phyloP scores from a whole-genome alignment of 768 basidiomycete genomes.

The Cyathus striatus region DNA sequence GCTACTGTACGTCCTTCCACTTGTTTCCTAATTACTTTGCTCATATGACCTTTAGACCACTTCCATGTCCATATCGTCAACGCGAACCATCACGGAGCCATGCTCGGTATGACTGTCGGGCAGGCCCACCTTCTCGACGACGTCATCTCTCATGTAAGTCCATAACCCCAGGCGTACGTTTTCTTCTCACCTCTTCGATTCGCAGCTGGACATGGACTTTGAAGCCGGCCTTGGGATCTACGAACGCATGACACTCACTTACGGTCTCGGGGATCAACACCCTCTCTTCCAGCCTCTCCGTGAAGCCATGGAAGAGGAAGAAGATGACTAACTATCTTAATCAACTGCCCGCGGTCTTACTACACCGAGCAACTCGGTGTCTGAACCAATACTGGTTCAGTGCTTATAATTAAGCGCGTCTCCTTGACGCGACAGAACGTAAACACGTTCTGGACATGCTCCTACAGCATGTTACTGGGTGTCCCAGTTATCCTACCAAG shows the following conservation, averaged over 20 bases:
- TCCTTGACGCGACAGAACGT: too few relatives aligned
- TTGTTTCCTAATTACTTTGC: neutral
- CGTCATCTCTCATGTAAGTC: constrained; percentile 73
- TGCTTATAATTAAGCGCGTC: too few relatives aligned
- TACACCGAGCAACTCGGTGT: too few relatives aligned
- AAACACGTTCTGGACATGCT: too few relatives aligned
- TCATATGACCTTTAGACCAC: constrained; percentile 52
- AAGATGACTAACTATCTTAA: too few relatives aligned
- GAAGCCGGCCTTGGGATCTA: constrained; percentile 50
- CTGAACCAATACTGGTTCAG: too few relatives aligned
- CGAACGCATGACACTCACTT: constrained; percentile 72
- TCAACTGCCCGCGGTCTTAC: too few relatives aligned
- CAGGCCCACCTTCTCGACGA: constrained; percentile 94
- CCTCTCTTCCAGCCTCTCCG: constrained; percentile 51
- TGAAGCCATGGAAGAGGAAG: constrained; percentile 18
- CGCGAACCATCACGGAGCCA: constrained; percentile 50
- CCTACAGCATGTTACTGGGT: too few relatives aligned
- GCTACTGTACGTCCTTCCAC: constrained; percentile 66
- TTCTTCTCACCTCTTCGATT: too few relatives aligned
- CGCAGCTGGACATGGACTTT: constrained; percentile 55
- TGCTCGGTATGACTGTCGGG: constrained; percentile 75
- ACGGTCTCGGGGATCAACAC: constrained; percentile 80
- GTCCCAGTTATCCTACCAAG: too few relatives aligned
- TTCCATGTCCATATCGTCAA: constrained; percentile 94
- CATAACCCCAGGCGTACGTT: constrained; percentile 1